Conservation (phyloP, 2,329 filamentous ascomycete species). For the Cordyceps tenuipes region DNA sequence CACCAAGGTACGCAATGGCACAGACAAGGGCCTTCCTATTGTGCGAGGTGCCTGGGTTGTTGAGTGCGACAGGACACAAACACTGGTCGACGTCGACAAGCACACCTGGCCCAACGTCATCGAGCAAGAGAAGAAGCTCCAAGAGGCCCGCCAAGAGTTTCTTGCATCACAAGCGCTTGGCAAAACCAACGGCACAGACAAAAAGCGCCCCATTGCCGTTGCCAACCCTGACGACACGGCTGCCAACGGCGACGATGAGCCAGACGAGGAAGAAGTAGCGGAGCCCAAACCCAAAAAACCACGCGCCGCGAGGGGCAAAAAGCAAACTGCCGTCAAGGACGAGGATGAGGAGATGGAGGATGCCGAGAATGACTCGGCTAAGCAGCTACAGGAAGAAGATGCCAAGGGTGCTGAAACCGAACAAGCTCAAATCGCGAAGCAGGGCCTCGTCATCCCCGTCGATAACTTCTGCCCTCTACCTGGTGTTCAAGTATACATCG, state of each 20-base stretch:
- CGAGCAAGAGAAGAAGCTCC: slow-evolving; percentile 16
- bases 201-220: slow-evolving; percentile 21
- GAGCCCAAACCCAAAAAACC: slow-evolving; percentile 33
- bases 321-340: slow-evolving; percentile 16
- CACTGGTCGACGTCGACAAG: slow-evolving; percentile 18
- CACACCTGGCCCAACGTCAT: slow-evolving; percentile 21
- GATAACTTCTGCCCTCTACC: slow-evolving; percentile 36
- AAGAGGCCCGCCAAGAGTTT: slow-evolving; percentile 18
- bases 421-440: slow-evolving; percentile 38
- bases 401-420: slow-evolving; percentile 24
- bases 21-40: slow-evolving; percentile 41
- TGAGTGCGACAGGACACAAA: slow-evolving; percentile 35
- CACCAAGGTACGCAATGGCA: slow-evolving; percentile 43
- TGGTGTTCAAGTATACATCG: slow-evolving; percentile 54
- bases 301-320: slow-evolving; percentile 20
- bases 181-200: slow-evolving; percentile 15
- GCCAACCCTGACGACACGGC: slow-evolving; percentile 18
- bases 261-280: slow-evolving; percentile 26
- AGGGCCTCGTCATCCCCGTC: slow-evolving; percentile 38
- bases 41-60: slow-evolving; percentile 55
- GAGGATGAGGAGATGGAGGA: slow-evolving; percentile 18
- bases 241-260: slow-evolving; percentile 33
- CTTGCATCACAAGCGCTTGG: slow-evolving; percentile 16
- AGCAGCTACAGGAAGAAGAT: slow-evolving; percentile 24
- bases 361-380: slow-evolving; percentile 23